Conservation (phyloP, 192 early-diverging fungal species). For the Haplosporangium gracile region DNA sequence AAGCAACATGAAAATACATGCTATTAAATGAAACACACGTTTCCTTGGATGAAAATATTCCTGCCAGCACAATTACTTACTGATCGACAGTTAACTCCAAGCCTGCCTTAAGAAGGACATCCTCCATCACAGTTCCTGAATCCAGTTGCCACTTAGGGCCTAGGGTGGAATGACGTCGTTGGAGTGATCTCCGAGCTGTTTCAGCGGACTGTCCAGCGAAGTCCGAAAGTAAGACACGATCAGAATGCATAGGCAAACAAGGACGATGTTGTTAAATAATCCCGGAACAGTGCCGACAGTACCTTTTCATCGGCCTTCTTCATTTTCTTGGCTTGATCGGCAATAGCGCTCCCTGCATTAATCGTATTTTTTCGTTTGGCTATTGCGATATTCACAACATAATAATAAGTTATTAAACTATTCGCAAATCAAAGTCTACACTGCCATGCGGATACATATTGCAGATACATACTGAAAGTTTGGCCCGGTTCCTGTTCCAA, state of each 20-base stretch:
- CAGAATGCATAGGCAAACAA: not conserved
- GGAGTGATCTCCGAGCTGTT: slow-evolving; percentile 8
- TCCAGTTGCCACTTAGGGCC: slow-evolving; percentile 15
- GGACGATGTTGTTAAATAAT: not conserved
- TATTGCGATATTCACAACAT: not conserved
- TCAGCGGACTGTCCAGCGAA: slow-evolving; percentile 8
- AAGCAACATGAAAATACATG: not conserved
- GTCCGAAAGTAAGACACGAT: slow-evolving; percentile 2
- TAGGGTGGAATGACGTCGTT: slow-evolving; percentile 7
- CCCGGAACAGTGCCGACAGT: not conserved
- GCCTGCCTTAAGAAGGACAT: slow-evolving; percentile 19
- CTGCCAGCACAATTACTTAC: slow-evolving; percentile 4
- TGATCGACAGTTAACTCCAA: slow-evolving; percentile 10
- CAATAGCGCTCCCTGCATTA: too few species aligned
- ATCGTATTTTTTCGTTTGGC: not conserved
- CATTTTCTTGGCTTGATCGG: too few species aligned
- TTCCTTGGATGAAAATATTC: not conserved
- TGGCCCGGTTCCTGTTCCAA: not conserved
- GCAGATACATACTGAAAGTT: slow-evolving; percentile 13
- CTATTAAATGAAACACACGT: not conserved
- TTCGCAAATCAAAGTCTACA: not conserved
- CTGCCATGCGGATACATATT: not conserved
- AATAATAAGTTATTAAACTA: not conserved
- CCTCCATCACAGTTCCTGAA: slow-evolving; percentile 19
- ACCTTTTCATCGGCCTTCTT: not conserved